These are phyloP conservation scores for Amesomyces nigricolor DNA, from an alignment of 2,329 filamentous ascomycete genomes.

Conservation along the genomic window DNA sequence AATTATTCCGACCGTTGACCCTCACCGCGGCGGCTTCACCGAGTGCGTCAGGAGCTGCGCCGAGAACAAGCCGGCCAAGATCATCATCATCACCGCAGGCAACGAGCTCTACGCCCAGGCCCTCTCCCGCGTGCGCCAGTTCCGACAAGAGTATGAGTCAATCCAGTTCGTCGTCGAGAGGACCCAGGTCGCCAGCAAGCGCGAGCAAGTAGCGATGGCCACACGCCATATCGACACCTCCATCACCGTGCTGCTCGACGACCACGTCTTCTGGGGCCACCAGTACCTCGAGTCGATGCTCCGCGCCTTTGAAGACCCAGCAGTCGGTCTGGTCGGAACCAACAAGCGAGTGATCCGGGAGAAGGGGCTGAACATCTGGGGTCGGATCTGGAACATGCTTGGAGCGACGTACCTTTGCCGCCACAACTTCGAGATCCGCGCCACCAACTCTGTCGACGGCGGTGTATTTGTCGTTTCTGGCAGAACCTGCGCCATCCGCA, in stretches of 20 bases:
- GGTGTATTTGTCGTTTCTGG: slow-evolving; percentile 55
- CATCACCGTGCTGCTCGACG: slow-evolving; percentile 45
- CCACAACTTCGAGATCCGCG: slow-evolving; percentile 56
- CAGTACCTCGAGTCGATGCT: slow-evolving; percentile 40
- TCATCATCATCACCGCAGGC: slow-evolving; percentile 45
- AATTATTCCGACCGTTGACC: slow-evolving; percentile 47
- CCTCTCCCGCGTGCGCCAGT: slow-evolving; percentile 7
- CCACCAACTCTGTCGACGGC: slow-evolving; percentile 52
- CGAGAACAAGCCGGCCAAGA: slow-evolving; percentile 32
- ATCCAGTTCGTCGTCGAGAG: slow-evolving; percentile 31
- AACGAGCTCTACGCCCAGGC: slow-evolving; percentile 24
- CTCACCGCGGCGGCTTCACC: slow-evolving; percentile 36
- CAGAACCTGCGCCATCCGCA: slow-evolving; percentile 47
- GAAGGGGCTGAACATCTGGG: slow-evolving; percentile 23
- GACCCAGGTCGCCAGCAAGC: slow-evolving; percentile 40
- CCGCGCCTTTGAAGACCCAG: slow-evolving; percentile 39
- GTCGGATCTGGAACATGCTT: slow-evolving; percentile 47
- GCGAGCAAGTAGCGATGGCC: slow-evolving; percentile 41
- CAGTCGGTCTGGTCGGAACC: slow-evolving; percentile 51
- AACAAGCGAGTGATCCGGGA: slow-evolving; percentile 43
- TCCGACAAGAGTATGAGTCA: slow-evolving; percentile 12
- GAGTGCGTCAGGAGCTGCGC: slow-evolving; percentile 39
- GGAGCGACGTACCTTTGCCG: slow-evolving; percentile 55
- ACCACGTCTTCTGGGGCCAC: slow-evolving; percentile 47
- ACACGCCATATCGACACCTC: slow-evolving; percentile 34